Conservation (phyloP, 306 rosid species). For the Quercus ilex region DNA sequence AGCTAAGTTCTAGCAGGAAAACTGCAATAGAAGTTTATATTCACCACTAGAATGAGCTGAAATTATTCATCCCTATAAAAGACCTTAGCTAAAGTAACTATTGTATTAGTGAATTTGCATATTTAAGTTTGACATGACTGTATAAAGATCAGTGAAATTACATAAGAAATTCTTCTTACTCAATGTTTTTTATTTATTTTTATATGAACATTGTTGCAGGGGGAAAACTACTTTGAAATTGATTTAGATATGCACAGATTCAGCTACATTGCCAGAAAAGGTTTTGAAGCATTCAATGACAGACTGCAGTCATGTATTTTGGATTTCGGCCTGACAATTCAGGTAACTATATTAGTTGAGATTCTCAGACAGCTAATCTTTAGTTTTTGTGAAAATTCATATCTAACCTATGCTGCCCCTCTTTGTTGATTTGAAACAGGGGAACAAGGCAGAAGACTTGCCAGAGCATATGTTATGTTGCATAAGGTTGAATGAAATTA, state of each 20-base stretch:
- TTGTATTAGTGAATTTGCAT: not conserved
- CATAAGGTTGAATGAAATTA: conserved; percentile 65
- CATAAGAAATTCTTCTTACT: not conserved
- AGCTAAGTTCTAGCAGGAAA: not conserved
- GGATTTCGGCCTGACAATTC: conserved; percentile 89
- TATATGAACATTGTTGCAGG: conserved; percentile 41
- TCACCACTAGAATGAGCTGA: not conserved
- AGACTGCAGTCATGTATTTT: conserved; percentile 65
- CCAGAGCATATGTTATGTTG: conserved; percentile 83
- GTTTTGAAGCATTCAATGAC: conserved; percentile 78
- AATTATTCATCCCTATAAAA: not conserved
- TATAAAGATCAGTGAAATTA: not conserved
- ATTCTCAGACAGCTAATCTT: not conserved
- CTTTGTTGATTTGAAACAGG: conserved; percentile 40
- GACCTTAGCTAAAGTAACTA: not conserved
- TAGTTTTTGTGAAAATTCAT: not conserved
- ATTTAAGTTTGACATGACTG: too few relatives aligned
- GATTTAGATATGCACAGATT: conserved; percentile 95
- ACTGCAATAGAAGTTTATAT: not conserved
- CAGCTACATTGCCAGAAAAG: conserved; percentile 89
- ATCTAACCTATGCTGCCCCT: conserved; percentile 12
- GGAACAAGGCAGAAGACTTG: conserved; percentile 80
- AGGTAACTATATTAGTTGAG: conserved; percentile 46
- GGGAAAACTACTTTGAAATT: conserved; percentile 92
- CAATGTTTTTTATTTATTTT: not conserved